phyloP scores from a whole-genome alignment of 2,329 filamentous ascomycete species.

The Aureobasidium namibiae region DNA sequence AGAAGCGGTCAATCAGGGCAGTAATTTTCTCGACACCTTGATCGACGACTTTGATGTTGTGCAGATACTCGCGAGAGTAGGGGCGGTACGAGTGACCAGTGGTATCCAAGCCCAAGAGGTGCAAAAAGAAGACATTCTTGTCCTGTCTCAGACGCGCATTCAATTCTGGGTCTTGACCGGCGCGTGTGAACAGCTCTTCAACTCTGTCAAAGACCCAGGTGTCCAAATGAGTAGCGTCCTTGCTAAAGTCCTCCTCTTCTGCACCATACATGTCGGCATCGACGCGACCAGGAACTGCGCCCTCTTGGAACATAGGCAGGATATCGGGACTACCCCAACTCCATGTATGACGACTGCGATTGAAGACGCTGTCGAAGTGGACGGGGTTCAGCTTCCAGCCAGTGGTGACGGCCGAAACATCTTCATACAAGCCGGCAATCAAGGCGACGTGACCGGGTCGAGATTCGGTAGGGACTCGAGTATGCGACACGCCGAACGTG shows the following conservation, averaged over 20 bases:
- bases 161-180: conserved; percentile 68
- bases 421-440: conserved; percentile 93
- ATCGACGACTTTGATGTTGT: conserved; percentile 93
- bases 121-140: conserved; percentile 89
- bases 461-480: conserved; percentile 92
- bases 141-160: conserved; percentile 67
- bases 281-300: conserved; percentile 78
- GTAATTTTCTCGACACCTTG: conserved; percentile 79
- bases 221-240: conserved; percentile 72
- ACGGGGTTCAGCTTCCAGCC: conserved; percentile 98
- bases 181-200: conserved; percentile 74
- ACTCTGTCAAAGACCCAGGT: conserved; percentile 95
- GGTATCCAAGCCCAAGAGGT: conserved; percentile 86
- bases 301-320: conserved; percentile 90
- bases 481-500: conserved; percentile 96
- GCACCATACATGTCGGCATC: conserved; percentile 78
- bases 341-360: conserved; percentile 93
- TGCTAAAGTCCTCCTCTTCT: conserved; percentile 84
- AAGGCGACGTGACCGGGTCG: conserved; percentile 92
- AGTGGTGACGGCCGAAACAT: conserved; percentile 93
- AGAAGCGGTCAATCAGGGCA: conserved; percentile 75
- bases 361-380: conserved; percentile 98
- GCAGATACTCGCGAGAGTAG: conserved; percentile 89
- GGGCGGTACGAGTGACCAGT: conserved; percentile 78
- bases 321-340: conserved; percentile 99